Base-by-base conservation (phyloP, 768 basidiomycete species). In the Termitomyces sp. region DNA sequence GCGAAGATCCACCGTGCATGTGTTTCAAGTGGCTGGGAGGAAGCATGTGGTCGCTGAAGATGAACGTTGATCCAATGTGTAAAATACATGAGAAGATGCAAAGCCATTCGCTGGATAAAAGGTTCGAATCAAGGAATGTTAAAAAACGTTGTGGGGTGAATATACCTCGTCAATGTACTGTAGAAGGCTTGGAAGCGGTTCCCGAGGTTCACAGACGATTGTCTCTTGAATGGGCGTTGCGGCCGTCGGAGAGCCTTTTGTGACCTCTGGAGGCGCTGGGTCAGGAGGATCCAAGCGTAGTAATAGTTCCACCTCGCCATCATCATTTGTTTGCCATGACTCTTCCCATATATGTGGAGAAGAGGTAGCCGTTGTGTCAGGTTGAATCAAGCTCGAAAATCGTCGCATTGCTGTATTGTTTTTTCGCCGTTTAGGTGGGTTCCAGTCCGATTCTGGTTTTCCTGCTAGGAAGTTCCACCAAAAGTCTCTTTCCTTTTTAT, bases 41-140 rank as follows among this genome's bases (percentile, higher is more conserved):
- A 67, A 33, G 74, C 65, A 58, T 76, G 72, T 6, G 70, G 71
- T 24, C 78, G 71, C 48, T 84, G 77, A 7, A 89, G 69, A 60
- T 88, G 78, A 15, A 80, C 58, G 62, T 86, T 86, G 62, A 91
- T 85, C 91, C 91, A 93, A 66, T 91, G 82, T 18, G 84, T 79
- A 69, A 92, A 92, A 69, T 91, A 92, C 88, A 89, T 91, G 59
- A 93, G 71, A 47, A 93, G 77, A 68, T 91, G 91, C 30, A 93
- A 68, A 5, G 88, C 83, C 69, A 78, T 82, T 66, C 81, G 79
- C 91, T 93, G 63, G 34, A 60, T 54, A 51, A 48, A 53, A 53
- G 46, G 61, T 67, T 22, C 55, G 64, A 50, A 31, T 41, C 20
- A 56, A 8, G 41, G 54, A 54, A 31, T 18, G n/a, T 46, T 13